These are phyloP conservation scores for Pseudogymnoascus sp. DNA, from an alignment of 2,329 filamentous ascomycete genomes.

Conservation along the genomic window DNA sequence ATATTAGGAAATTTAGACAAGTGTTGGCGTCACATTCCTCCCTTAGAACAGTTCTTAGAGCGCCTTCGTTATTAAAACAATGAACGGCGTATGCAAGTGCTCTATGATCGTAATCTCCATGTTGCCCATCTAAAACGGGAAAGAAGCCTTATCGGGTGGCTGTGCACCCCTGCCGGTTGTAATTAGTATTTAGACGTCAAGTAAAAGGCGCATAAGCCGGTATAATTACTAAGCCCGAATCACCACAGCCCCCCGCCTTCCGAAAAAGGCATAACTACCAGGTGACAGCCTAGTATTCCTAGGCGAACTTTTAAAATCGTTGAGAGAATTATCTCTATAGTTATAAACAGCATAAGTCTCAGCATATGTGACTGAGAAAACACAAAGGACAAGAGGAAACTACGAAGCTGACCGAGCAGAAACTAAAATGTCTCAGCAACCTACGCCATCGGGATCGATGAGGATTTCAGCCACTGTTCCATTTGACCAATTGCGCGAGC, in stretches of 20 bases:
- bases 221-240: neutral
- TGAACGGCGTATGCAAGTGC: no score
- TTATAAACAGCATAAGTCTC: neutral
- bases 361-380: neutral
- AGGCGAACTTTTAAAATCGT: neutral
- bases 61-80: no score
- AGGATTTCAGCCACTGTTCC: neutral
- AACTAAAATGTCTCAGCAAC: neutral
- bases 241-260: neutral
- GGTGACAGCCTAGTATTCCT: neutral
- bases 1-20: no score
- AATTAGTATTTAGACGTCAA: neutral
- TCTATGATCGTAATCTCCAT: no score
- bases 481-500: neutral
- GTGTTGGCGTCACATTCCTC: no score
- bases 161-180: neutral
- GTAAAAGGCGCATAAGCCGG: neutral
- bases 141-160: neutral
- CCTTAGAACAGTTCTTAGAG: no score
- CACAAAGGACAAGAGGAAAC: neutral
- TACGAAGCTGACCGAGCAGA: neutral
- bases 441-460: neutral
- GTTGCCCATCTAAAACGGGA: no score
- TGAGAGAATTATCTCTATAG: neutral
- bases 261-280: neutral